These are phyloP conservation scores for Metschnikowia borealis DNA, from an alignment of 805 yeast genomes.

Conservation along the genomic window DNA sequence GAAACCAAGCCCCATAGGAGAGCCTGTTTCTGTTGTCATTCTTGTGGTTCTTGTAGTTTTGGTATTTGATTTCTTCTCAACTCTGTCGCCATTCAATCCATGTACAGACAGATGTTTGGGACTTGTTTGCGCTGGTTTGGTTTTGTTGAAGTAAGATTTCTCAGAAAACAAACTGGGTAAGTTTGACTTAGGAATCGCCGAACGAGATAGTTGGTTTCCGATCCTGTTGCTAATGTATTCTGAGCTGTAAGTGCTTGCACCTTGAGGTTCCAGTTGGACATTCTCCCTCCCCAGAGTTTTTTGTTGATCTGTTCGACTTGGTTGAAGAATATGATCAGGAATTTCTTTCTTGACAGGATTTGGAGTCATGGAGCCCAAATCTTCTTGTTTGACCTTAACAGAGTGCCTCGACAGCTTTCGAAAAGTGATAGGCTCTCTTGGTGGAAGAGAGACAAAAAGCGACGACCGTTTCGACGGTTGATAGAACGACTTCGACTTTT, in stretches of 20 bases:
- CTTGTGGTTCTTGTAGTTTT: background rate
- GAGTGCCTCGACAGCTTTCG: conserved; percentile 11
- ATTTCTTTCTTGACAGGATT: background rate
- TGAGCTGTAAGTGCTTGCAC: background rate
- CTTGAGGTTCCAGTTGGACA: background rate
- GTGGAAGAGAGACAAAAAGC: conserved; percentile 34
- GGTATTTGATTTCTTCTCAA: background rate
- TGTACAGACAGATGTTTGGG: background rate
- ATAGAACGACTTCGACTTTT: conserved; percentile 3
- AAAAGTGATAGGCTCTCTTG: conserved; percentile 34
- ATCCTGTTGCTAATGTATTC: conserved; percentile 1
- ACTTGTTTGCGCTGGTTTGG: background rate
- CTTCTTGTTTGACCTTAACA: conserved; percentile 10
- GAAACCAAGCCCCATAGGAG: background rate
- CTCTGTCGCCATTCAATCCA: background rate
- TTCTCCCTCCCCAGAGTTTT: background rate
- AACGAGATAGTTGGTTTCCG: conserved; percentile 1
- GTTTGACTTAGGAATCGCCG: background rate
- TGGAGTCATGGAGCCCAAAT: background rate
- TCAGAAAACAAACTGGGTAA: conserved; percentile 1
- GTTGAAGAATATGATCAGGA: background rate
- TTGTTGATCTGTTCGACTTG: background rate
- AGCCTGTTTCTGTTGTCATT: conserved; percentile 1
- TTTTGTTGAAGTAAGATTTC: conserved; percentile 3
- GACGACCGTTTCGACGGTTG: conserved; percentile 32